These are phyloP conservation scores for Didymella glomerata DNA, from an alignment of 2,329 filamentous ascomycete species.

Conservation along the genomic window DNA sequence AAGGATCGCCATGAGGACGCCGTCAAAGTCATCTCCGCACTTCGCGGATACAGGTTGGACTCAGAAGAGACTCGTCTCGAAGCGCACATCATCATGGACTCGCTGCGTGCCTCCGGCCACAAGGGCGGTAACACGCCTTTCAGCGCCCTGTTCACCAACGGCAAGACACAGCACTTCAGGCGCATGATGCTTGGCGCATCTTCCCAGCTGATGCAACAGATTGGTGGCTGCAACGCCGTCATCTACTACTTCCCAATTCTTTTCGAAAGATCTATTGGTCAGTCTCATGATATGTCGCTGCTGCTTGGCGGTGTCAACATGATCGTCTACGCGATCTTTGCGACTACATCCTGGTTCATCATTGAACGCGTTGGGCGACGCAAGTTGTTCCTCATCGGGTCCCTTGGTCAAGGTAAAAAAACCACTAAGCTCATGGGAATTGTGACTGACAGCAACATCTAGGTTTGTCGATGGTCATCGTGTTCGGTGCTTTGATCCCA, in stretches of 20 bases:
- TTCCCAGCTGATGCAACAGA: constrained; percentile 50
- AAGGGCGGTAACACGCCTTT: constrained; percentile 54
- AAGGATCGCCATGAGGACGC: constrained; percentile 71
- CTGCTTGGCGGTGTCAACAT: constrained; percentile 61
- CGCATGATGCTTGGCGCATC: constrained; percentile 68
- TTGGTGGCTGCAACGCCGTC: constrained; percentile 51
- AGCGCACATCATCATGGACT: constrained; percentile 73
- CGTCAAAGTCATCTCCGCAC: constrained; percentile 60
- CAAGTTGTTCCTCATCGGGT: constrained; percentile 55
- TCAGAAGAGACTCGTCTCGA: constrained; percentile 66
- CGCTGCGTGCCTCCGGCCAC: constrained; percentile 53
- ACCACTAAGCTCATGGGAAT: too few species aligned
- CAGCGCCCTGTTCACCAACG: constrained; percentile 66
- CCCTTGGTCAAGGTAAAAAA: constrained; percentile 55
- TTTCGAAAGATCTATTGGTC: constrained; percentile 61
- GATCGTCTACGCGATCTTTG: constrained; percentile 65
- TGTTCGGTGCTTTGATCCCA: constrained; percentile 51
- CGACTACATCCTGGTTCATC: constrained; percentile 68
- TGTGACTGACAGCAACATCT: too few species aligned
- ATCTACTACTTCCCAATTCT: constrained; percentile 57
- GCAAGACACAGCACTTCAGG: constrained; percentile 72
- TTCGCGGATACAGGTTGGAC: constrained; percentile 59
- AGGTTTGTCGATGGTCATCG: constrained; percentile 61
- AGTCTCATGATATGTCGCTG: constrained; percentile 53
- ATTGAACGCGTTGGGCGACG: constrained; percentile 67